Percentiles rank a stretch among this genome's conserved stretches.
Conservation (phyloP, 2,329 filamentous ascomycete genomes). For the Scytalidium lignicola region DNA sequence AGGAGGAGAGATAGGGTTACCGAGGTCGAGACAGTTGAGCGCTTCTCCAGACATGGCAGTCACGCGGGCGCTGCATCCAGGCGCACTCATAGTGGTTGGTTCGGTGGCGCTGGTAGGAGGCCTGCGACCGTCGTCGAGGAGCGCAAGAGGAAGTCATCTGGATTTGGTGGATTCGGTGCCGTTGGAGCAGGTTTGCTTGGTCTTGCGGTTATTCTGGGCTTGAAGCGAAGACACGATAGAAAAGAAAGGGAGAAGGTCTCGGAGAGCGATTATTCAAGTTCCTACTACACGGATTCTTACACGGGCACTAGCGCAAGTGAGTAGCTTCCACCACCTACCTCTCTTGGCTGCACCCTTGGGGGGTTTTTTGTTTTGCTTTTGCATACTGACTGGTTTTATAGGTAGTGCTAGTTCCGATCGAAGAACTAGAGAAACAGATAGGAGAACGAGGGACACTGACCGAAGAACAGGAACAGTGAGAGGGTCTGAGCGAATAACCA, state of each 20-base stretch:
- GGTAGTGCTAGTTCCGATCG: conserved; percentile 26
- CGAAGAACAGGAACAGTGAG: conserved; percentile 5
- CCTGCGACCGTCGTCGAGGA: conserved; percentile 36
- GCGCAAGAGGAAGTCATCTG: conserved; percentile 47
- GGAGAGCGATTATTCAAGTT: conserved; percentile 21
- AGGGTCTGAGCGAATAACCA: background rate
- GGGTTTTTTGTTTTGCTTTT: too few species aligned
- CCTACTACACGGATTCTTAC: conserved; percentile 27
- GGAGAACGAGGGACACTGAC: too few species aligned
- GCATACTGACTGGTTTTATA: conserved; percentile 14
- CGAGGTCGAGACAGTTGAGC: conserved; percentile 58
- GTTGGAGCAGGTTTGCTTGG: conserved; percentile 25
- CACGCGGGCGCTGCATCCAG: conserved; percentile 14
- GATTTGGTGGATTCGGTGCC: conserved; percentile 48
- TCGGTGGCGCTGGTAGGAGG: conserved; percentile 39
- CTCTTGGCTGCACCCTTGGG: too few species aligned
- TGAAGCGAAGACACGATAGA: conserved; percentile 24
- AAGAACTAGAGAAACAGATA: conserved; percentile 22
- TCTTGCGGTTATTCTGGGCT: conserved; percentile 23
- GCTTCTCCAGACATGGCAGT: conserved; percentile 48
- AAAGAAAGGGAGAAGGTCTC: conserved; percentile 15
- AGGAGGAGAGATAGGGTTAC: conserved; percentile 37
- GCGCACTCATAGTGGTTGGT: conserved; percentile 45
- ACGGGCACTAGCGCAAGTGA: conserved; percentile 28
- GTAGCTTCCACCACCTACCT: conserved; percentile 8